Evolutionary conservation across 257 asterid genomes (phyloP), one percentile per base, ranked within the genome.

Genomic region (Fraxinus anomala): DNA sequence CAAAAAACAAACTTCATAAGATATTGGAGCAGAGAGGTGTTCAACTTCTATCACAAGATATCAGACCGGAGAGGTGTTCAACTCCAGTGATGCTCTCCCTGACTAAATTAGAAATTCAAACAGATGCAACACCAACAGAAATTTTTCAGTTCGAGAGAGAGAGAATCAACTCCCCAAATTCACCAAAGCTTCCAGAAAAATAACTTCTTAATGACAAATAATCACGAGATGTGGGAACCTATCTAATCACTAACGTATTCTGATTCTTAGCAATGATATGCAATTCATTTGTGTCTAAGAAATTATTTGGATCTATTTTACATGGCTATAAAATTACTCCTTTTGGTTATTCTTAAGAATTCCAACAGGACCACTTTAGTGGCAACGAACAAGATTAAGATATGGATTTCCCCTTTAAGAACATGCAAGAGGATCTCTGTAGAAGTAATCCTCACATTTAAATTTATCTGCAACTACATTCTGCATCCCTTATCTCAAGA

Each of bases 1-100:
- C 8, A 39, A 40, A 42, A 24, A 28, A 12, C 51, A n/a, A n/a
- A n/a, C n/a, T 40, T n/a, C 28, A 28, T 82, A 68, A 81, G 77
- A 70, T 78, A 28, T 28, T 70, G 16, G 68, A 78, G 36, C 74
- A 23, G 14, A 70, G 77, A 72, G 9, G 54, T 5, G 12, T 33
- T 39, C 61, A 44, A n/a, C 74, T 56, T 14, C 49, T 33, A 31
- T n/a, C 28, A 28, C 79, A 68, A 81, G 77, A 70, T 78, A 28
- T 28, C 59, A 13, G 68, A 51, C 23, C 9, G 0, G 23, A 42
- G 63, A 19, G 63, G 6, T 51, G 10, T 51, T 16, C 59, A 39
- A 59, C 75, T 63, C 76, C 54, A n/a, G 13, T 47, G 56, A 47
- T 47, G n/a, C 7, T 47, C 16, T 16, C 16, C 56, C n/a, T 16